Evolutionary conservation across 2,329 filamentous ascomycete genomes (phyloP), one percentile per base, ranked within the genome.

Genomic region (Penicillium sp.): DNA sequence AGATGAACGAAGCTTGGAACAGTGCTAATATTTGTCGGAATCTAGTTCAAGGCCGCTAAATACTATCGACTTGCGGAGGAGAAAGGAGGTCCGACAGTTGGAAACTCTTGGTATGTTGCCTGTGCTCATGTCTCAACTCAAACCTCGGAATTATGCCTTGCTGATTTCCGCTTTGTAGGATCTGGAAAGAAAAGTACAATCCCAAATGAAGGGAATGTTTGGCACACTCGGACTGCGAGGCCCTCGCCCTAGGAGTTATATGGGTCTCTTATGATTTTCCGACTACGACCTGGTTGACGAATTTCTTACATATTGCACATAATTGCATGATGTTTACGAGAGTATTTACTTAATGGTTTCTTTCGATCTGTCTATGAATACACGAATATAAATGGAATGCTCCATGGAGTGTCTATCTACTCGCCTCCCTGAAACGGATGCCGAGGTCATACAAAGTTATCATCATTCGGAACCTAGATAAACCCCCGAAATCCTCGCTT

Each of bases 111-210:
- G 94, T 97, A 89, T 79, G 91, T 86, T 44, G 59, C 68, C 7
- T 24, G 13, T 24, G 7, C 9, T 26, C 7, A 8, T 28, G 13
- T 24, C 35, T 44, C 9, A 22, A 44, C n/a, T 42, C 33, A 70
- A 65, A 61, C 15, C 38, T 33, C n/a, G 15, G 10, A 17, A 30
- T 7, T 56, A 24, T 26, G 13, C 19, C n/a, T 30, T 61, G 40
- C 61, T 64, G 56, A 72, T 33, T 30, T 30, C 15, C 5, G n/a
- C 51, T 53, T 55, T 45, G 54, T 59, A 96, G 92, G 93, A 97
- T 98, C 75, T 97, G 94, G 92, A 98, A 98, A 78, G 93, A 96
- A 65, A 98, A 98, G 81, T 97, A 98, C 81, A 85, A 83, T 65
- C 82, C 83, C 22, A 83, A 83, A 49, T 49, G 24, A 49, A 8